Conservation (phyloP, 139 green algal species). For the Dunaliella primolecta region DNA sequence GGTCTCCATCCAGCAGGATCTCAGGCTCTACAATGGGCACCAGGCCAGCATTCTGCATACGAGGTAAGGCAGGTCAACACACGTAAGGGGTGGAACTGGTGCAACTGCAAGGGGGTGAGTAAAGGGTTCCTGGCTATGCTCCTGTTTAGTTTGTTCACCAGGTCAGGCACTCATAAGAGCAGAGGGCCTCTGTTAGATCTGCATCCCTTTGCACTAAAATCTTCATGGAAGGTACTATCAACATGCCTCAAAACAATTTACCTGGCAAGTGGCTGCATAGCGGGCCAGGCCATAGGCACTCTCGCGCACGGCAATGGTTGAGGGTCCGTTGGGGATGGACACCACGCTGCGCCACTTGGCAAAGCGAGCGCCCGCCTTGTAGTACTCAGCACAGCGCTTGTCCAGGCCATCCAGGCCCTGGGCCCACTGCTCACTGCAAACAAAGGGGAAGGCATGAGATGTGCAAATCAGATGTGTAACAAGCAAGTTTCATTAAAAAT, state of each 20-base stretch:
- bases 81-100: too few relatives aligned
- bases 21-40: constrained; percentile 99
- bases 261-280: constrained; percentile 84
- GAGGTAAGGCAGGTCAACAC: constrained; percentile 87
- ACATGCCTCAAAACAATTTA: too few relatives aligned
- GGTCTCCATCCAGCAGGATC: constrained; percentile 92
- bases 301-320: constrained; percentile 79
- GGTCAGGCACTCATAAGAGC: too few relatives aligned
- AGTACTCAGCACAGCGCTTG: constrained; percentile 91
- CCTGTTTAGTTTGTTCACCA: too few relatives aligned
- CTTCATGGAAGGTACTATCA: too few relatives aligned
- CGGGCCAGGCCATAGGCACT: constrained; percentile 95
- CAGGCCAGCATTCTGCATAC: constrained; percentile 83
- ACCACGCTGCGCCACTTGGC: constrained; percentile 95
- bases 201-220: too few relatives aligned
- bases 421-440: constrained; percentile 91
- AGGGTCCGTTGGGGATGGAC: constrained; percentile 82
- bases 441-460: too few relatives aligned
- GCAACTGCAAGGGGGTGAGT: too few relatives aligned
- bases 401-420: constrained; percentile 94
- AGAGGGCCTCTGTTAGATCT: too few relatives aligned
- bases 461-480: too few relatives aligned
- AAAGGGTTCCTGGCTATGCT: too few relatives aligned
- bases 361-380: constrained; percentile 97
- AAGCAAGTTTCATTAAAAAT: too few relatives aligned